Base-by-base conservation (phyloP, 1,284 basidiomycete genomes). In the Leccinum angustisporum region DNA sequence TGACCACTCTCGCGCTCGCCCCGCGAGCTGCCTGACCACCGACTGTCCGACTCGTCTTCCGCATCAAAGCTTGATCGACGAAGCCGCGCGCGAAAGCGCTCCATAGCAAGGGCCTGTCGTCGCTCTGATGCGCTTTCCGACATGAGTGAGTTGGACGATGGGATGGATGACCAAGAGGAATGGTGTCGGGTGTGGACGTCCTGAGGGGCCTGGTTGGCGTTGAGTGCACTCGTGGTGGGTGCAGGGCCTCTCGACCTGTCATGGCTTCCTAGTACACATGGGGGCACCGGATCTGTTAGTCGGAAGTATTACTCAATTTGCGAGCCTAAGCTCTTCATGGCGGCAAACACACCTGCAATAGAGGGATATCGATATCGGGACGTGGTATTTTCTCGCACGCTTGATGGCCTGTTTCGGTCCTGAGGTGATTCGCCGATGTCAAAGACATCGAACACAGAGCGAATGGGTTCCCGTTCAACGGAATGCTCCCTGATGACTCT, bases 51-150 rank as follows among this genome's bases (percentile, higher is more conserved):
- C 43, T 74, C 70, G 30, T 74, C 72, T 52, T 72, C 71, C 9
- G 38, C 62, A 53, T 73, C 72, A 0, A 72, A 61, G 14, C 71
- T 74, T 9, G 70, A 63, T 61, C 61, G 68, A 34, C 61, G 61
- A 9, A 57, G 30, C 1, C 62, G 66, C 13, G 67, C 58, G 21
- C 65, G 70, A 54, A 75, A 67, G 0, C 72, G 76, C n/a, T 74
- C 70, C 9, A 73, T 67, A 27, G 76, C 77, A 13, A 63, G 65
- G 7, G 71, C 67, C 9, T 75, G 73, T 33, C 78, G 71, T 54
- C 75, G 68, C 59, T 81, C 80, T 8, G 76, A 73, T 1, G 79
- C 77, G 62, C 75, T 81, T 61, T 80, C 79, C 7, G 78, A 73
- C 51, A 81, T 76, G 57, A 81, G 74, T 4, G 80, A 81, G 54